Evolutionary conservation across 2,329 filamentous ascomycete genomes (phyloP), one percentile per base, ranked within the genome.

Genomic region (Cercospora berteroae): DNA sequence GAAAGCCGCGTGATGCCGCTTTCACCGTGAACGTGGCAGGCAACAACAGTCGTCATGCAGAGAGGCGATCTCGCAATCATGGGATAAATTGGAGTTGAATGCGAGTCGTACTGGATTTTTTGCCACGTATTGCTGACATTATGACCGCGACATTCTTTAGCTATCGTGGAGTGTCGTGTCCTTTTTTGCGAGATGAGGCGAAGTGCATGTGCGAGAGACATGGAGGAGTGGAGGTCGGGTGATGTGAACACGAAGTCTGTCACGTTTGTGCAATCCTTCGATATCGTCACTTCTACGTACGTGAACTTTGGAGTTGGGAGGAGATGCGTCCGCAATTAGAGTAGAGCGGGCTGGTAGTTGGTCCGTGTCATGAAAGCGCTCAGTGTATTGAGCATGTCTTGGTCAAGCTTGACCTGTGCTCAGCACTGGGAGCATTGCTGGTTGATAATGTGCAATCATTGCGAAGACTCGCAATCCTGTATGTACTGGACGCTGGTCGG

Each of bases 221-320:
- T 36, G 48, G 27, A 63, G 12, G 27, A 10, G 36, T 42, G 16
- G 36, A 42, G 6, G 3, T 42, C 36, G 16, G 36, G 16, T 42
- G 16, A 42, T 42, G 36, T 42, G 36, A 42, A n/a, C 36, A n/a
- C n/a, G 36, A 42, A 8, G 36, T 42, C 36, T 42, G 36, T 42
- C 33, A 33, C 39, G 39, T 52, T 56, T 56, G 52, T 58, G 48
- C 36, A 31, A 55, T 56, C 60, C 60, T 63, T 48, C n/a, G 60
- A 63, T 63, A 63, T 63, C 60, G 60, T 63, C 60, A 63, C 60
- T 55, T 33, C 60, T 44, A 63, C 60, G 60, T 63, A 63, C 23
- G 29, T 18, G 23, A 29, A 18, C 20, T 36, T 36, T 5, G 29
- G 4, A 3, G 4, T n/a, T 23, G 18, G 16, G 0, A 36, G 12